Evolutionary conservation across 805 yeast genomes (phyloP), one percentile per base, ranked within the genome.

Genomic region (Ogataea ganodermae): DNA sequence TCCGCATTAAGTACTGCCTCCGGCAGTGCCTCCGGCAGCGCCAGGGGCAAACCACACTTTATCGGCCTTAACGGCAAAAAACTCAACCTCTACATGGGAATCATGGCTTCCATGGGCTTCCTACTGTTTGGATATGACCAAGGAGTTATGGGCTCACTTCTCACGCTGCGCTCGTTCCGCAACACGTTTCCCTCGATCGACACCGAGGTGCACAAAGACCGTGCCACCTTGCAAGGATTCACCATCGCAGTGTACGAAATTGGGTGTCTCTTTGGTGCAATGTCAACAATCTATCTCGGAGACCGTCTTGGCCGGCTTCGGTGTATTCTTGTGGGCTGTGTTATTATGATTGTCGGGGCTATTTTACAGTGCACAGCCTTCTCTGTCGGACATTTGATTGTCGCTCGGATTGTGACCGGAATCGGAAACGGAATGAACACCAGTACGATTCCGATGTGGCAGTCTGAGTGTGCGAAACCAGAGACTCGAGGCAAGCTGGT

Each of bases 111-210:
- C 1, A 47, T 54, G 24, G 75, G 74, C 13, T 72, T 72, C 46
- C 49, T 68, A 8, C 68, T 75, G 20, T 76, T 76, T 53, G 81
- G 81, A 36, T 76, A 75, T 47, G 79, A 76, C 53, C 81, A 76
- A 58, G 81, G 80, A 53, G 75, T 76, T 45, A 74, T 75, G 78
- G 73, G 78, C 30, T 55, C 62, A 3, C 40, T 63, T 21, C 42
- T 63, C 28, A 59, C 65, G 8, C 45, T 62, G 30, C 48, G 42
- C 12, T 44, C 57, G 16, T 61, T 60, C 48, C 50, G 57, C 40
- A 48, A 37, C 1, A 53, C 58, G 3, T 62, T 60, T 44, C 64
- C 63, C 12, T 47, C 50, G 1, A 61, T 62, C 22, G 61, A 63
- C 38, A 53, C 59, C 6, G 18, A 27, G 2, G 31, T 14, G 6